Evolutionary conservation across 1,284 basidiomycete genomes (phyloP), one percentile per base, ranked within the genome.

Genomic region (Malassezia psittaci): DNA sequence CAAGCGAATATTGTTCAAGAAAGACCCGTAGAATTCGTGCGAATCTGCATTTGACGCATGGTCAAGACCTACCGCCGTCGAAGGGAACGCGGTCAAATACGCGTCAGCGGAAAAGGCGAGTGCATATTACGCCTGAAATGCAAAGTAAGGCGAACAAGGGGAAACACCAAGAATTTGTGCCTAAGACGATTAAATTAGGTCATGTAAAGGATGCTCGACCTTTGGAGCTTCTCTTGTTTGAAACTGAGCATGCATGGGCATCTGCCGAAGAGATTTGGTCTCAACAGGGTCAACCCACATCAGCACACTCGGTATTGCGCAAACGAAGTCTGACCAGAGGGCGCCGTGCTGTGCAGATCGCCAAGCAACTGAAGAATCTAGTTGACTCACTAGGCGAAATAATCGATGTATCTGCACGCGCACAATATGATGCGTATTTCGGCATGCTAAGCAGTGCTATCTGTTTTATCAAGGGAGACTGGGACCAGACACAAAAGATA

Each of bases 161-260:
- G 13, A 89, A 87, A 72, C 88, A 87, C 29, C 84, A 85, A 66
- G 85, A 87, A 46, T 96, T 88, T 80, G 91, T 65, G 16, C 53
- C 53, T 32, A 66, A 68, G 52, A 60, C 49, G 19, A 64, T 72
- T 57, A 54, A 57, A 21, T 46, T 69, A 24, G 54, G 52, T 16
- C 54, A 64, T 9, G 67, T 71, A 21, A 39, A 54, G 37, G 60
- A 68, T 37, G 65, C 56, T 13, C 55, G 67, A 48, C 55, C 69
- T 65, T 80, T 91, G 8, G 84, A 91, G 65, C 80, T 94, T 1
- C 78, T 90, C 39, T 80, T 94, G 10, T 85, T 90, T 68, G 88
- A 90, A 72, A 82, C 88, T 6, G 90, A 96, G 76, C 83, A 90
- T 46, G 86, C 88, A n/a, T 90, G 89, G 83, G 84, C 88, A 0